Evolutionary conservation across 495 filamentous ascomycete genomes (phyloP), one percentile per base, ranked within the genome.

Genomic region (Neurospora sp.): DNA sequence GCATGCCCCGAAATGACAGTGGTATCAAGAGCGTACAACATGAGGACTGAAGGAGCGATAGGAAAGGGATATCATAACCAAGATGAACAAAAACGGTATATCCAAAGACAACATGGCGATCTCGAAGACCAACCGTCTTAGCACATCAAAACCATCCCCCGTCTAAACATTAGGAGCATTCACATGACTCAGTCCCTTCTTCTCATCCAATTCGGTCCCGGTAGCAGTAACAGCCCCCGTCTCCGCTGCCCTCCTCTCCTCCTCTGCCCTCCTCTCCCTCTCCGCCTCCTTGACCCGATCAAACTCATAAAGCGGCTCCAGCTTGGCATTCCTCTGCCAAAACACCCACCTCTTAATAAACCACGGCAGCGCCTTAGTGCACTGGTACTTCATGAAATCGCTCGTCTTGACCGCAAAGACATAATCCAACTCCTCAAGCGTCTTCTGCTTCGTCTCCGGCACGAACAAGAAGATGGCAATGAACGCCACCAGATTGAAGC

Each of bases 401-500:
- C 85, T 77, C 35, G 87, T 91, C 0, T 90, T 90, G 14, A 93
- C 91, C 9, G 89, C 91, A 74, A 93, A 96, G 72, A 96, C 89
- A 78, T 94, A 93, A 81, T 96, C 92, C 44, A 96, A 84, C 79
- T 96, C 93, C 81, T 96, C 92, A 12, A 91, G 83, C 4, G 88
- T 89, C 18, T 86, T 85, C 82, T 90, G 87, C 83, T 91, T 92
- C 9, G 90, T 92, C 82, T 92, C 90, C 9, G 88, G 88, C 38
- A 93, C 81, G 73, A 85, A 87, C 16, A 92, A 84, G 81, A 92
- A 92, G 77, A 93, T 92, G 84, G 93, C 82, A 66, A 89, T 66
- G 40, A 92, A 80, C 2, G 90, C 90, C 1, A 90, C 78, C 1
- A 90, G 48, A 75, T 92, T 92, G 73, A 92, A 85, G 5, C 84